phyloP scores from a whole-genome alignment of 2,329 filamentous ascomycete genomes.

The Calycina herbarum region DNA sequence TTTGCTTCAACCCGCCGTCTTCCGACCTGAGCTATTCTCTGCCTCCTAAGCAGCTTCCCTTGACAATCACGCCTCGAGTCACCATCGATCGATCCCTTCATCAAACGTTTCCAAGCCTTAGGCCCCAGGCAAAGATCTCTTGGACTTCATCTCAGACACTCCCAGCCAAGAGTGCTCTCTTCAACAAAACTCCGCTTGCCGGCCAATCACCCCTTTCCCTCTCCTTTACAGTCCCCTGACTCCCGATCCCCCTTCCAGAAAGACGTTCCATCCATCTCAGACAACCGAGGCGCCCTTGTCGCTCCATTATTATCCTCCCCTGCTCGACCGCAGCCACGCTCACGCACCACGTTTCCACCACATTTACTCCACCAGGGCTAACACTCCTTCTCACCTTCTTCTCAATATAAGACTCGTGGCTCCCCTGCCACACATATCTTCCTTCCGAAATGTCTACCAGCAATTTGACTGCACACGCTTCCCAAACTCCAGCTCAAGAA shows the following conservation, averaged over 20 bases:
- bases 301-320: neutral
- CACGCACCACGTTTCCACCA: slow-evolving; percentile 13
- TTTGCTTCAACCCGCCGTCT: neutral
- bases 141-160: neutral
- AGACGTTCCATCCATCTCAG: slow-evolving; percentile 7
- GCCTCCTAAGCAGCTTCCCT: neutral
- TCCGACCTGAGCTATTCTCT: neutral
- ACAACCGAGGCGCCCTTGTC: slow-evolving; percentile 2
- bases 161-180: neutral
- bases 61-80: neutral
- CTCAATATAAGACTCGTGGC: slow-evolving; percentile 26
- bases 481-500: slow-evolving; percentile 59
- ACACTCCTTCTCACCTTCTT: slow-evolving; percentile 12
- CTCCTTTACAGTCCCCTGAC: neutral
- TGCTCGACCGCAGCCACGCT: slow-evolving; percentile 1
- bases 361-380: slow-evolving; percentile 11
- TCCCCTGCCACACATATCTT: slow-evolving; percentile 19
- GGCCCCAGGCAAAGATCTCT: neutral
- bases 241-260: slow-evolving; percentile 14
- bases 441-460: slow-evolving; percentile 34
- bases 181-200: neutral
- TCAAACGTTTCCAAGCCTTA: neutral
- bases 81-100: neutral
- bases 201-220: slow-evolving; percentile 10
- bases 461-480: slow-evolving; percentile 10